Percentiles rank a stretch among this genome's conserved stretches.
phyloP scores from a whole-genome alignment of 148 eudicot species.

The Cornus kousa region DNA sequence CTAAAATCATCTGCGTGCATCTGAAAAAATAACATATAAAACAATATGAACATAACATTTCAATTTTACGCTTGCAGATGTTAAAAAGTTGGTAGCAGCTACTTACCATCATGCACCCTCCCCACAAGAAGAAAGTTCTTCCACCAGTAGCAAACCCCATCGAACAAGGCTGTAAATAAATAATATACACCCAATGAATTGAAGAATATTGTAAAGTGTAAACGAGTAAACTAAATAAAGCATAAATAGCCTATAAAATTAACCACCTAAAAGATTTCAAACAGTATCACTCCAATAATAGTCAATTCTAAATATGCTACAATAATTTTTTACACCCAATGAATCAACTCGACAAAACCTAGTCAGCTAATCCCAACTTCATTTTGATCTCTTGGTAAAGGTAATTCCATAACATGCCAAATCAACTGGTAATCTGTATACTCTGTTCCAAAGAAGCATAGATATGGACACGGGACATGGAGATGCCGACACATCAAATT shows the following conservation, averaged over 20 bases:
- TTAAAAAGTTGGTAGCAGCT: conserved; percentile 15
- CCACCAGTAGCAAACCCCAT: conserved; percentile 99
- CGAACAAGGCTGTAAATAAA: conserved; percentile 80
- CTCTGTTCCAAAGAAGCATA: background rate
- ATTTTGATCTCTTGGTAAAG: background rate
- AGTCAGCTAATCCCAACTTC: background rate
- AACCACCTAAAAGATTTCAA: conserved; percentile 2
- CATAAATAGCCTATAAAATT: background rate
- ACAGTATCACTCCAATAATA: background rate
- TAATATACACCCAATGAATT: background rate
- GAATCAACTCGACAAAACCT: conserved; percentile 3
- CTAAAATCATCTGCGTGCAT: conserved; percentile 99
- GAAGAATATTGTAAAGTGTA: background rate
- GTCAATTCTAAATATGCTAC: background rate
- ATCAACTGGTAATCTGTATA: background rate
- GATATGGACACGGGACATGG: too few relatives aligned
- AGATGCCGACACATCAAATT: too few relatives aligned
- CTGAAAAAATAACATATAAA: conserved; percentile 29
- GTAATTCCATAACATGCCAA: background rate
- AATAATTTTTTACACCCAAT: background rate
- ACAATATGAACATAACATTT: background rate
- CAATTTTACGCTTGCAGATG: conserved; percentile 4
- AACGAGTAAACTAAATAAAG: background rate
- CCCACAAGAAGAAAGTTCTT: conserved; percentile 93
- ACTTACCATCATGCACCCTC: conserved; percentile 99